phyloP scores from a whole-genome alignment of 1,139 yeast genomes.

The Pichia sp. region DNA sequence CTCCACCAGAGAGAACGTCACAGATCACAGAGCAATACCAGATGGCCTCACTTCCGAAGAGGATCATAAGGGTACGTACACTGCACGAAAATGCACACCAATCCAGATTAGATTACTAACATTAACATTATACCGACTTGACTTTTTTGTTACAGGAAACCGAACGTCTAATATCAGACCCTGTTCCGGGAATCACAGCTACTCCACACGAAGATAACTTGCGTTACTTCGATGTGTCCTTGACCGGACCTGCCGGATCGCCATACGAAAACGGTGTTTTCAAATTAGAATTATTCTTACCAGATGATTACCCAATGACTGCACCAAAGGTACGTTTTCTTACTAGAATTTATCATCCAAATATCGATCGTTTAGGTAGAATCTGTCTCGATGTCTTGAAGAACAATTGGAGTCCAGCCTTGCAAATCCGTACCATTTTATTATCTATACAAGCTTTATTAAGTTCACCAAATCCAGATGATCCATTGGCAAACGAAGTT shows the following conservation, averaged over 20 bases:
- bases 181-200: slow-evolving; percentile 95
- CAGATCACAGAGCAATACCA: too few species aligned
- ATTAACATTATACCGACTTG: too few species aligned
- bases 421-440: slow-evolving; percentile 92
- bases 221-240: slow-evolving; percentile 84
- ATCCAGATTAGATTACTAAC: too few species aligned
- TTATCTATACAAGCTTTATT: slow-evolving; percentile 90
- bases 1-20: too few species aligned
- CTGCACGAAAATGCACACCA: background rate
- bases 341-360: slow-evolving; percentile 95
- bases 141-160: slow-evolving; percentile 76
- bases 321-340: slow-evolving; percentile 93
- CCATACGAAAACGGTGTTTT: slow-evolving; percentile 83
- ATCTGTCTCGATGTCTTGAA: slow-evolving; percentile 94
- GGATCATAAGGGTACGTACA: slow-evolving; percentile 70
- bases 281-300: slow-evolving; percentile 73
- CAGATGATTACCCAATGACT: slow-evolving; percentile 91
- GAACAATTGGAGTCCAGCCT: slow-evolving; percentile 96
- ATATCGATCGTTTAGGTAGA: slow-evolving; percentile 91
- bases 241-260: slow-evolving; percentile 86
- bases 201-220: slow-evolving; percentile 91
- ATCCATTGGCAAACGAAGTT: slow-evolving; percentile 96
- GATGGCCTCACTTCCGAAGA: slow-evolving; percentile 57
- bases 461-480: slow-evolving; percentile 98
- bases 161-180: slow-evolving; percentile 87